A percentile compares a stretch with the other conserved stretches of the same genome.
These are phyloP conservation scores for Quercus aquifolioides DNA, from an alignment of 306 rosid species.

Conservation along the genomic window DNA sequence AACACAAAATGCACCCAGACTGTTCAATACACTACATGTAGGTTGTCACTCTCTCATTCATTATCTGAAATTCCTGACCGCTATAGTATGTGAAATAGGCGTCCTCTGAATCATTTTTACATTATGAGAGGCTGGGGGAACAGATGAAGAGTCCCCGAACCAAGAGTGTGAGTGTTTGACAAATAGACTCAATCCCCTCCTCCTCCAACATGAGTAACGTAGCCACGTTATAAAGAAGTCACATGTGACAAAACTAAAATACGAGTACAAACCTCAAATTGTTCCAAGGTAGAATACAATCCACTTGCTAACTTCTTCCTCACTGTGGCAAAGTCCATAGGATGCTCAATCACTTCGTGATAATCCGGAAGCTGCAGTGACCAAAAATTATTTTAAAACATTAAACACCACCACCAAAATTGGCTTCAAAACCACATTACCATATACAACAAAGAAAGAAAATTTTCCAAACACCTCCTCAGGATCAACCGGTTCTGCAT, in stretches of 20 bases:
- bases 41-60: too few relatives aligned
- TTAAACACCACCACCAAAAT: constrained; percentile 13
- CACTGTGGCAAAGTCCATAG: constrained; percentile 96
- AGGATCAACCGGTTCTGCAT: constrained; percentile 97
- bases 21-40: too few relatives aligned
- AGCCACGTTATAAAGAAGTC: background rate
- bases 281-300: constrained; percentile 74
- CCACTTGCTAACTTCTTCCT: constrained; percentile 77
- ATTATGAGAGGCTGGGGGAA: background rate
- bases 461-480: constrained; percentile 65
- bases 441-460: background rate
- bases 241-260: background rate
- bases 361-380: constrained; percentile 91
- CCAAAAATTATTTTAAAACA: constrained; percentile 12
- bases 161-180: background rate
- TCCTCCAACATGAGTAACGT: background rate
- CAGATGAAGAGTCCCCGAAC: background rate
- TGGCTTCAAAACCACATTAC: constrained; percentile 25
- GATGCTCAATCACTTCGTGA: constrained; percentile 82
- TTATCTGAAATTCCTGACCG: background rate
- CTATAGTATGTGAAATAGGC: background rate
- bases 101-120: background rate
- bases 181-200: background rate
- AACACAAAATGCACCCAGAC: background rate
- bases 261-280: constrained; percentile 71